Evolutionary conservation across 352 stramenopile genomes (phyloP).

Genomic region (Phytopythium cucurbitacearum): DNA sequence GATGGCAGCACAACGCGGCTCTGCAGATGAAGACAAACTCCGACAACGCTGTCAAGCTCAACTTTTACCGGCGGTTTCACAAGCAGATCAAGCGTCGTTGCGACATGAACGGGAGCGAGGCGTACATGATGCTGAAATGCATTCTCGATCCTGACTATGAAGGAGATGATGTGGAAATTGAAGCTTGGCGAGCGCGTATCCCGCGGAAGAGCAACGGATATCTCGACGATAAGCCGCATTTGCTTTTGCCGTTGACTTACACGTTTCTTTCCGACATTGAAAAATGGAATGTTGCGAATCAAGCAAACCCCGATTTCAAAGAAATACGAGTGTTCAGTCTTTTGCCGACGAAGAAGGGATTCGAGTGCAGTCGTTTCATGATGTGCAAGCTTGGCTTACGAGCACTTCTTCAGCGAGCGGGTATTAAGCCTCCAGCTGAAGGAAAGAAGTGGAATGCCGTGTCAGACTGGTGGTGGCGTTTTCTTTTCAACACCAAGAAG

Average conservation of each 20-base stretch:
- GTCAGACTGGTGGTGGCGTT: no score
- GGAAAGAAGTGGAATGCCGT: no score
- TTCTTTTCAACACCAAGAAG: no score
- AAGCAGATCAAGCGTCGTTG: constrained; percentile 6
- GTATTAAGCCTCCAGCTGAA: no score
- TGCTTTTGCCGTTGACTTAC: background rate
- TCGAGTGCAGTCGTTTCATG: no score
- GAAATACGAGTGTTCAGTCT: no score
- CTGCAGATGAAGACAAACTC: constrained; percentile 6
- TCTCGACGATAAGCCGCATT: background rate
- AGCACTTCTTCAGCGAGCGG: no score
- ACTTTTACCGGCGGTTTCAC: constrained; percentile 11
- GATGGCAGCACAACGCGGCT: constrained; percentile 3
- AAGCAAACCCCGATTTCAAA: no score
- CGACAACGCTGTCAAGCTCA: constrained; percentile 2
- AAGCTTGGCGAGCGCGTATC: background rate
- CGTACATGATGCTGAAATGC: constrained; percentile 7
- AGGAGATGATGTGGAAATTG: background rate
- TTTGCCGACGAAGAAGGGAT: no score
- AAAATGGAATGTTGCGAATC: background rate
- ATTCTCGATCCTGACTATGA: constrained; percentile 9
- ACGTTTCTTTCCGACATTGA: background rate
- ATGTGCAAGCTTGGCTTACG: no score
- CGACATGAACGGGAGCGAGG: constrained; percentile 1
- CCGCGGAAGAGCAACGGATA: background rate